These are phyloP conservation scores for Stramenopiles sp. DNA, from an alignment of 352 stramenopile species.

Conservation along the genomic window DNA sequence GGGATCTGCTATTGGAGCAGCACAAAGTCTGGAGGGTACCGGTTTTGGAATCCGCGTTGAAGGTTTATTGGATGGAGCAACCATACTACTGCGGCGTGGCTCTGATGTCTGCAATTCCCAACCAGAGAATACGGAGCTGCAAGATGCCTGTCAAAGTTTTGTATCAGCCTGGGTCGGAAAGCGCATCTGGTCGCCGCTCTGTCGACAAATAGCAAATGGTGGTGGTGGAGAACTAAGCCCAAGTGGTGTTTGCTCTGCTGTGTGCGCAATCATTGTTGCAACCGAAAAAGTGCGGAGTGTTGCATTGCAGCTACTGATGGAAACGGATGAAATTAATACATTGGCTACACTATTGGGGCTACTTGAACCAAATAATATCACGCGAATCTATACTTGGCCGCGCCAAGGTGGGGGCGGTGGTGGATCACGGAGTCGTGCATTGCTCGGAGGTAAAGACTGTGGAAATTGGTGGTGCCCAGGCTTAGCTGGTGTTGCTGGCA, in stretches of 20 bases:
- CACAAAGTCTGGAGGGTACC: neutral
- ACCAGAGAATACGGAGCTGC: neutral
- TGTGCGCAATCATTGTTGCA: neutral
- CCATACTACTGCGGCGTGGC: neutral
- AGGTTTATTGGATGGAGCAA: neutral
- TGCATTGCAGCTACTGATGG: neutral
- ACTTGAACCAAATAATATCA: neutral
- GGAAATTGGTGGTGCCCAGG: neutral
- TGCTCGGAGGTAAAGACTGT: neutral
- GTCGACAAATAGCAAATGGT: constrained; percentile 30
- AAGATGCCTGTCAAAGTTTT: neutral
- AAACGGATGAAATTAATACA: neutral
- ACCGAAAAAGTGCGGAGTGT: neutral
- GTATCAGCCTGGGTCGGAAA: neutral
- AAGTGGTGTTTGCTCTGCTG: constrained; percentile 51
- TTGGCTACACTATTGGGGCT: neutral
- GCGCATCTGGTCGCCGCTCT: constrained; percentile 34
- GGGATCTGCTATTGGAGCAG: neutral
- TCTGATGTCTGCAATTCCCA: neutral
- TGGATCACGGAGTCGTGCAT: neutral
- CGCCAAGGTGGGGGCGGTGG: neutral
- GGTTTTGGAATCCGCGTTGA: neutral
- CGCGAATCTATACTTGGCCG: neutral
- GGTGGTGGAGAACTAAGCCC: constrained; percentile 46
- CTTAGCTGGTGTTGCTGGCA: neutral